These are phyloP conservation scores for Furcasterigmium furcatum DNA, from an alignment of 2,329 filamentous ascomycete genomes.

Conservation along the genomic window DNA sequence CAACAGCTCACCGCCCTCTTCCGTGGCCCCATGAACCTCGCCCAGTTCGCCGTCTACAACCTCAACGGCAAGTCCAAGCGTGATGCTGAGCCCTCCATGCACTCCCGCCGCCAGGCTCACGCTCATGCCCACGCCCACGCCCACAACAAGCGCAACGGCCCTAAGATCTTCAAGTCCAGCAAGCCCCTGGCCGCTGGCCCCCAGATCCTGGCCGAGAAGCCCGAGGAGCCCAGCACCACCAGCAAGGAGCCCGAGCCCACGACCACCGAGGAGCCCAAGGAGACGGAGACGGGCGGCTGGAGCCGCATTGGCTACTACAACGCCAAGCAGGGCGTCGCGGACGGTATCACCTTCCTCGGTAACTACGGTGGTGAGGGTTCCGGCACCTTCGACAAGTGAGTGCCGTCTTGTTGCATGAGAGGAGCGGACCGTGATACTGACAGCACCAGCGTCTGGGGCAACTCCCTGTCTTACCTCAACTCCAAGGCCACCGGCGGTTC, in stretches of 20 bases:
- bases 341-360: constrained; percentile 45
- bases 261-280: constrained; percentile 1
- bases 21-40: constrained; percentile 65
- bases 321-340: constrained; percentile 29
- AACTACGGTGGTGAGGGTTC: constrained; percentile 43
- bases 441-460: constrained; percentile 34
- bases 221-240: constrained; percentile 6
- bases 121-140: constrained; percentile 43
- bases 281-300: constrained; percentile 26
- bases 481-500: constrained; percentile 35
- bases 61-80: constrained; percentile 35
- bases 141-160: constrained; percentile 36
- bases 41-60: constrained; percentile 67
- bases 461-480: constrained; percentile 42
- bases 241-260: constrained; percentile 2
- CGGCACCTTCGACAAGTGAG: constrained; percentile 40
- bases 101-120: constrained; percentile 33
- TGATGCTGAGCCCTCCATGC: constrained; percentile 15
- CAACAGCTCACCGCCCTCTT: constrained; percentile 67
- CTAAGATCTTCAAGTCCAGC: constrained; percentile 1
- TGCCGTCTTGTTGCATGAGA: constrained; percentile 4
- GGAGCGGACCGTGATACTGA: neutral
- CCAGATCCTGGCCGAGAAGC: constrained; percentile 9
- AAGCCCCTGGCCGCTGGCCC: constrained; percentile 4
- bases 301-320: constrained; percentile 42